These are phyloP conservation scores for Leishmania guyanensis DNA, from an alignment of 208 protist species.

Conservation along the genomic window DNA sequence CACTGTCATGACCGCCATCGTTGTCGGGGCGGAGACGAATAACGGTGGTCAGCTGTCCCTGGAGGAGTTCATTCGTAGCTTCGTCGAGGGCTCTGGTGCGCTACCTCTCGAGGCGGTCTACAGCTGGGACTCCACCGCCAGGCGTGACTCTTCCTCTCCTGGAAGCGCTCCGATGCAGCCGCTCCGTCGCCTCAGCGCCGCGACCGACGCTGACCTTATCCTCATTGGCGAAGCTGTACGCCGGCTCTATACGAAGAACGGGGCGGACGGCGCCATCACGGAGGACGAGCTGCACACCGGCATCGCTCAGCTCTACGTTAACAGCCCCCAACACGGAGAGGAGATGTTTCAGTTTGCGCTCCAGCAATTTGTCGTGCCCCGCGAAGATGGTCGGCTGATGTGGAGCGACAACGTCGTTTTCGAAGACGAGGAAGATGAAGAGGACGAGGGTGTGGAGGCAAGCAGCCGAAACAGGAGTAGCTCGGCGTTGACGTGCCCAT, in stretches of 20 bases:
- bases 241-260: conserved; percentile 33
- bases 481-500: not conserved
- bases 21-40: conserved; percentile 53
- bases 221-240: conserved; percentile 51
- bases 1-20: conserved; percentile 69
- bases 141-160: not conserved
- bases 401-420: conserved; percentile 29
- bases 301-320: conserved; percentile 41
- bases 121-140: conserved; percentile 11
- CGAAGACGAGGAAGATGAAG: conserved; percentile 29
- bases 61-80: conserved; percentile 74
- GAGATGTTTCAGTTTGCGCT: conserved; percentile 54
- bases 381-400: conserved; percentile 12
- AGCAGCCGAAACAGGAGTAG: not conserved
- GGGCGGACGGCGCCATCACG: conserved; percentile 43
- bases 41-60: conserved; percentile 44
- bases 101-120: conserved; percentile 18
- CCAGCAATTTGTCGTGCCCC: conserved; percentile 25
- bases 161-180: not conserved
- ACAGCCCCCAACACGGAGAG: conserved; percentile 39
- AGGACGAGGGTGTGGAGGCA: not conserved
- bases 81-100: conserved; percentile 49
- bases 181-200: conserved; percentile 7
- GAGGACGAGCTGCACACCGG: conserved; percentile 40
- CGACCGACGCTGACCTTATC: conserved; percentile 47